Percentiles rank a stretch among this genome's conserved stretches.
phyloP scores from a whole-genome alignment of 306 rosid species.

The Luffa acutangula region DNA sequence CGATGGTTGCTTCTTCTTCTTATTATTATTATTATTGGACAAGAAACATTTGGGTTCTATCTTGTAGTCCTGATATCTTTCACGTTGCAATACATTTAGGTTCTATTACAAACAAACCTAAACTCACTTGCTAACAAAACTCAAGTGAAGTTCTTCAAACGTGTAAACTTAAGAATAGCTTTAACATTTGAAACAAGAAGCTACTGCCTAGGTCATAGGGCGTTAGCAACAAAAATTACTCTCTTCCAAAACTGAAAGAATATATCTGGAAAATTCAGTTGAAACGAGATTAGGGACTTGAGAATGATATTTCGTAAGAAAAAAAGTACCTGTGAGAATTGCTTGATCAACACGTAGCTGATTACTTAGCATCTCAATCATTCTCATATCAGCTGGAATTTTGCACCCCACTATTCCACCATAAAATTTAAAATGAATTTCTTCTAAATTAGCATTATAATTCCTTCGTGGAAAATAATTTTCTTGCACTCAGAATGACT shows the following conservation, averaged over 20 bases:
- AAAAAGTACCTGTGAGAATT: slow-evolving; percentile 70
- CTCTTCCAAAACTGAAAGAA: neutral
- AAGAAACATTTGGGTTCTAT: too few species aligned
- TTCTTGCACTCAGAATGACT: slow-evolving; percentile 13
- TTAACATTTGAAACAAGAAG: neutral
- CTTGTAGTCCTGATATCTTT: too few species aligned
- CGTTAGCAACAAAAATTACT: neutral
- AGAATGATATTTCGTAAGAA: neutral
- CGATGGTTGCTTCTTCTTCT: too few species aligned
- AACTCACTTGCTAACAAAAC: neutral
- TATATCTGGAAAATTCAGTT: neutral
- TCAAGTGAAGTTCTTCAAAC: neutral
- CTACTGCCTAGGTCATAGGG: neutral
- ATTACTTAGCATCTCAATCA: slow-evolving; percentile 85
- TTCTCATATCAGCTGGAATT: slow-evolving; percentile 98
- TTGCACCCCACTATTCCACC: slow-evolving; percentile 77
- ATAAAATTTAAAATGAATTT: slow-evolving; percentile 15
- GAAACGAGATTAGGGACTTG: neutral
- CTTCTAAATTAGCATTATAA: neutral
- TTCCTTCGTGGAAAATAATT: slow-evolving; percentile 7
- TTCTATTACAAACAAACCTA: too few species aligned
- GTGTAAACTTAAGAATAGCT: neutral
- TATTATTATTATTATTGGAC: too few species aligned
- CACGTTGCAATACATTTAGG: too few species aligned
- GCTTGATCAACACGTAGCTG: slow-evolving; percentile 95